Conservation (phyloP, 352 stramenopile species). For the Pythium rhizo-oryzae region DNA sequence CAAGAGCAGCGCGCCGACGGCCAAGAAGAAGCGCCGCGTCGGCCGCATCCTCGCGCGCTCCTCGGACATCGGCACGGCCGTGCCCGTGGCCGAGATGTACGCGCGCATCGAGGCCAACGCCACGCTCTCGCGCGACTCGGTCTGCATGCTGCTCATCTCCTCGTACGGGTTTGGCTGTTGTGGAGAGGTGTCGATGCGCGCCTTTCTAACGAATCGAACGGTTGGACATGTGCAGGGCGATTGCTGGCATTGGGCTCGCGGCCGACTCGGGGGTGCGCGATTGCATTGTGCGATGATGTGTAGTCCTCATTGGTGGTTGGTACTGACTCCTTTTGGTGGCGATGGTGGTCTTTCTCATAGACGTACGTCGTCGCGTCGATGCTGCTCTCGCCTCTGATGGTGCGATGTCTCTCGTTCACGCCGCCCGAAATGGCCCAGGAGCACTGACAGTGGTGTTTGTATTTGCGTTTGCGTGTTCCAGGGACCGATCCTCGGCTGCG, state of each 20-base stretch:
- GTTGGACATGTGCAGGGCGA: constrained; percentile 43
- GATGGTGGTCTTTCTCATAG: constrained; percentile 28
- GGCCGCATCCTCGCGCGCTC: constrained; percentile 75
- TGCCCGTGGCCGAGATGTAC: constrained; percentile 89
- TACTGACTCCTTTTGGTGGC: neutral
- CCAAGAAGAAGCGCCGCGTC: constrained; percentile 65
- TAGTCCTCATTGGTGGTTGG: neutral
- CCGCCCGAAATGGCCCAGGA: neutral
- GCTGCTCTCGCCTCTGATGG: constrained; percentile 88
- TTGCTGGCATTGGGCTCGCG: constrained; percentile 78
- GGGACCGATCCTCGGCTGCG: constrained; percentile 82
- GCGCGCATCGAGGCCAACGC: constrained; percentile 83
- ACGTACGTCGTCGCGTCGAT: constrained; percentile 88
- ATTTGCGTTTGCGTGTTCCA: constrained; percentile 16
- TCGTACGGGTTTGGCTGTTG: constrained; percentile 47
- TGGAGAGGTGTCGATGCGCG: neutral
- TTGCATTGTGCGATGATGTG: neutral
- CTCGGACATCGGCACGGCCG: constrained; percentile 78
- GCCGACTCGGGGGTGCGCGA: constrained; percentile 61
- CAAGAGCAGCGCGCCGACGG: constrained; percentile 37
- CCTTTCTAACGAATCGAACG: no score
- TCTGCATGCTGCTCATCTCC: constrained; percentile 87
- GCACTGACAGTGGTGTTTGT: neutral
- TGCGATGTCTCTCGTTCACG: no score
- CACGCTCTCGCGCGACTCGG: constrained; percentile 78